These are phyloP conservation scores for Fusarium sp. DNA, from an alignment of 2,329 filamentous ascomycete species.

Conservation along the genomic window DNA sequence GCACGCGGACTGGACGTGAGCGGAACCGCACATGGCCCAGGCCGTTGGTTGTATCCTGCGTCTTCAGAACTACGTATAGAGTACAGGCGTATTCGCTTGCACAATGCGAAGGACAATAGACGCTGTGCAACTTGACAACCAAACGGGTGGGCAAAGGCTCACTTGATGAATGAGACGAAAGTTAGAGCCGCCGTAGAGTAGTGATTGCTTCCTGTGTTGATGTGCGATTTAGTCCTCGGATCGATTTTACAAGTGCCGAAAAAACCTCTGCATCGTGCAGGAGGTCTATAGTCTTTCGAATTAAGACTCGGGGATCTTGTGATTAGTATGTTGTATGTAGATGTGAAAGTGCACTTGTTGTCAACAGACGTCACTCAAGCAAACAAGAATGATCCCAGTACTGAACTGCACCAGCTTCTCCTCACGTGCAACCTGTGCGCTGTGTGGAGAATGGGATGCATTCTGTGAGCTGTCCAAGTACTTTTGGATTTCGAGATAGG, in stretches of 20 bases:
- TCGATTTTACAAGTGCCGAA: not conserved
- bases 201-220: not conserved
- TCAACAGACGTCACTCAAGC: conserved; percentile 4
- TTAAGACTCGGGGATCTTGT: conserved; percentile 1
- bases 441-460: conserved; percentile 8
- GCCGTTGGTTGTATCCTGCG: not conserved
- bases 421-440: conserved; percentile 23
- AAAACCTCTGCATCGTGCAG: not conserved
- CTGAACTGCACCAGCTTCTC: conserved; percentile 23
- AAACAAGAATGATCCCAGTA: conserved; percentile 27
- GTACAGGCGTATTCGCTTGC: not conserved
- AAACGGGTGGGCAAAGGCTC: conserved; percentile 18
- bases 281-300: not conserved
- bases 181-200: not conserved
- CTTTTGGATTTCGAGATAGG: not conserved
- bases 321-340: not conserved
- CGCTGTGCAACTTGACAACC: conserved; percentile 12
- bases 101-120: conserved; percentile 14
- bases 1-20: conserved; percentile 7
- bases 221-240: not conserved
- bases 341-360: not conserved
- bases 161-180: conserved; percentile 16
- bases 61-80: not conserved
- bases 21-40: conserved; percentile 28
- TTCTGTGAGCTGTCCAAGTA: not conserved